Evolutionary conservation across 2,329 filamentous ascomycete genomes (phyloP).

Genomic region (Rhinocladiella mackenziei): DNA sequence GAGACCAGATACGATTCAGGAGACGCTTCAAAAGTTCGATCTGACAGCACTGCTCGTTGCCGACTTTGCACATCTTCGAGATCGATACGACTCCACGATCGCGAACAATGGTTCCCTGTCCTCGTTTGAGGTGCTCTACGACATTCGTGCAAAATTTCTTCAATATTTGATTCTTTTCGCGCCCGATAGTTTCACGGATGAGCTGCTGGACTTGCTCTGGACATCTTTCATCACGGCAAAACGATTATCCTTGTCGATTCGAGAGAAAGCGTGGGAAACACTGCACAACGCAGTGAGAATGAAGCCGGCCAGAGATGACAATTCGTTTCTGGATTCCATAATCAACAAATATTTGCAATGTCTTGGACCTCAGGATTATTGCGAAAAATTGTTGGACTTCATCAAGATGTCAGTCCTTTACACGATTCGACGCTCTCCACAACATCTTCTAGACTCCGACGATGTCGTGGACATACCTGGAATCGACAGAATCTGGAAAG

Average conservation of each 20-base stretch:
- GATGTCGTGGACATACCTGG: constrained; percentile 46
- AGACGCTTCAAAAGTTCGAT: constrained; percentile 14
- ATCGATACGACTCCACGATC: constrained; percentile 9
- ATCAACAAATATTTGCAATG: constrained; percentile 21
- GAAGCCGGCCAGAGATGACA: constrained; percentile 30
- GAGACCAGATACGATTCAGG: constrained; percentile 1
- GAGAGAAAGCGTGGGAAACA: constrained; percentile 66
- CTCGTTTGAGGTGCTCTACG: constrained; percentile 19
- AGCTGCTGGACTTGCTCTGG: constrained; percentile 66
- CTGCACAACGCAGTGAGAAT: constrained; percentile 47
- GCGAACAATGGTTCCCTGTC: constrained; percentile 5
- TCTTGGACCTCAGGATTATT: constrained; percentile 20
- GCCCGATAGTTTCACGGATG: constrained; percentile 58
- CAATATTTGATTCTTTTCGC: constrained; percentile 40
- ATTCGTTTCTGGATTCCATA: constrained; percentile 22
- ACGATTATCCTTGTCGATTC: constrained; percentile 57
- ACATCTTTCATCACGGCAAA: constrained; percentile 64
- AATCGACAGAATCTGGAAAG: constrained; percentile 74
- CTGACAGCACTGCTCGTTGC: constrained; percentile 15
- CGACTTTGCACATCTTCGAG: constrained; percentile 16
- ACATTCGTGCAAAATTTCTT: constrained; percentile 11
- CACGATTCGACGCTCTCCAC: constrained; percentile 14
- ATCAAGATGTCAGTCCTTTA: constrained; percentile 20
- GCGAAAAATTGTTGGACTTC: constrained; percentile 23
- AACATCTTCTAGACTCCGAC: constrained; percentile 36